These are phyloP conservation scores for Taxawa tesnikishii DNA, from an alignment of 2,329 filamentous ascomycete species.

Conservation along the genomic window DNA sequence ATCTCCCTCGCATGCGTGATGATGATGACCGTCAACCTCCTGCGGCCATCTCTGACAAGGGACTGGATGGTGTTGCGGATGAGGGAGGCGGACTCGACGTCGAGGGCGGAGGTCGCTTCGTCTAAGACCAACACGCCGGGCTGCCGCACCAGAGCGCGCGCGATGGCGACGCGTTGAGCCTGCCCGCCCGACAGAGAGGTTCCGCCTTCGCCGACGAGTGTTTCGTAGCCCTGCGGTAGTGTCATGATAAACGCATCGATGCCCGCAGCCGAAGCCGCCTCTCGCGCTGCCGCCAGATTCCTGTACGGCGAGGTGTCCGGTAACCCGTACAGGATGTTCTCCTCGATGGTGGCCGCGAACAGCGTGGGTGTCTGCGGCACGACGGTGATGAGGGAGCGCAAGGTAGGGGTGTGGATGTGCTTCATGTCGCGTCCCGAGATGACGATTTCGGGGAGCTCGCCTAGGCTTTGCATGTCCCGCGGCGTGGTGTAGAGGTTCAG, in stretches of 20 bases:
- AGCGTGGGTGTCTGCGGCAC: constrained; percentile 62
- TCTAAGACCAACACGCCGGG: constrained; percentile 70
- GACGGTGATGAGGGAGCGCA: constrained; percentile 52
- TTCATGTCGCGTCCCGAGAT: constrained; percentile 47
- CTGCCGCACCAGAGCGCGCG: constrained; percentile 59
- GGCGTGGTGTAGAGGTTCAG: constrained; percentile 61
- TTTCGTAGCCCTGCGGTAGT: constrained; percentile 60
- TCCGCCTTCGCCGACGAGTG: constrained; percentile 65
- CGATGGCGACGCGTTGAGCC: constrained; percentile 69
- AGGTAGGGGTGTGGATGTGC: constrained; percentile 44
- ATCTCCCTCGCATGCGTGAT: constrained; percentile 76
- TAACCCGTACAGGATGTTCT: constrained; percentile 77
- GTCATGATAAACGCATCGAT: constrained; percentile 67
- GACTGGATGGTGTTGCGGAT: constrained; percentile 50
- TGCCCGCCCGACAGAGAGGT: constrained; percentile 68
- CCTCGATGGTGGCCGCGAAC: constrained; percentile 63
- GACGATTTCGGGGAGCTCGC: constrained; percentile 32
- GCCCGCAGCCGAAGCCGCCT: constrained; percentile 43
- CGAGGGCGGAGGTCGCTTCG: constrained; percentile 74
- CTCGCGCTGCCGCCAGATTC: constrained; percentile 30
- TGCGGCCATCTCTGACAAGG: constrained; percentile 30
- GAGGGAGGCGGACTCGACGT: constrained; percentile 51
- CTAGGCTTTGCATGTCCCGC: constrained; percentile 22
- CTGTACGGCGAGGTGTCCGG: constrained; percentile 39
- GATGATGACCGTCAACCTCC: constrained; percentile 55